These are phyloP conservation scores for Cardiospermum halicacabum DNA, from an alignment of 345 rosid genomes.

Conservation along the genomic window DNA sequence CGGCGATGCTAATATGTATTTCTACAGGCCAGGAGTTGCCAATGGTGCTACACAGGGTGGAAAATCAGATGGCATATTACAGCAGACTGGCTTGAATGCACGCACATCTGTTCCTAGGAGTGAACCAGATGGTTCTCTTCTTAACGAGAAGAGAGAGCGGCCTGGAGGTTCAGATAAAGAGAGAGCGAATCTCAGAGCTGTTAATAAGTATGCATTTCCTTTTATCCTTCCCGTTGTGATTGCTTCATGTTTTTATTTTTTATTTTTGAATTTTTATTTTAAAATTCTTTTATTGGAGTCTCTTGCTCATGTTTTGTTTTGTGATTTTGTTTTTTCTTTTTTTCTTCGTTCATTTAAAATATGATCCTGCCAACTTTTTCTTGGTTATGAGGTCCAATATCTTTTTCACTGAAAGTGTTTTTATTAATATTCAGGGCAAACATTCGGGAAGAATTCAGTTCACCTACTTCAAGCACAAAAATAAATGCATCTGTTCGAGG, in stretches of 20 bases:
- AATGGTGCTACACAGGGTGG: conserved; percentile 68
- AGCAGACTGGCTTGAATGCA: conserved; percentile 47
- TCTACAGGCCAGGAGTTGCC: conserved; percentile 62
- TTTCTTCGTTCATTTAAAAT: not conserved
- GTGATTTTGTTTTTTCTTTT: not conserved
- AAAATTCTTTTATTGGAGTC: not conserved
- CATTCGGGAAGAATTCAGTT: conserved; percentile 61
- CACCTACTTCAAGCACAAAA: conserved; percentile 63
- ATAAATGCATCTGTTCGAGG: conserved; percentile 59
- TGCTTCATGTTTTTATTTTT: conserved; percentile 11
- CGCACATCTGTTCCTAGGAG: conserved; percentile 61
- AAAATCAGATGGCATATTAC: conserved; percentile 62
- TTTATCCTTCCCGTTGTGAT: conserved; percentile 11
- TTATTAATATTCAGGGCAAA: conserved; percentile 47
- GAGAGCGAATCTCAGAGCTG: conserved; percentile 61
- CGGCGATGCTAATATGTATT: conserved; percentile 17
- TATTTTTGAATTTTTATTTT: too few relatives aligned
- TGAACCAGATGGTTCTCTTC: conserved; percentile 54
- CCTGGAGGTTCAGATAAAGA: conserved; percentile 72
- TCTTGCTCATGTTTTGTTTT: not conserved
- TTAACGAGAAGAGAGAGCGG: conserved; percentile 74
- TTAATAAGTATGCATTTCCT: conserved; percentile 58
- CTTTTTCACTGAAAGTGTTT: conserved; percentile 3
- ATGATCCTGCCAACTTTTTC: not conserved
- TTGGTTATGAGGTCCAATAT: not conserved